Conservation (phyloP, 176 grass and related monocot species). For the Cymbopogon citratus region DNA sequence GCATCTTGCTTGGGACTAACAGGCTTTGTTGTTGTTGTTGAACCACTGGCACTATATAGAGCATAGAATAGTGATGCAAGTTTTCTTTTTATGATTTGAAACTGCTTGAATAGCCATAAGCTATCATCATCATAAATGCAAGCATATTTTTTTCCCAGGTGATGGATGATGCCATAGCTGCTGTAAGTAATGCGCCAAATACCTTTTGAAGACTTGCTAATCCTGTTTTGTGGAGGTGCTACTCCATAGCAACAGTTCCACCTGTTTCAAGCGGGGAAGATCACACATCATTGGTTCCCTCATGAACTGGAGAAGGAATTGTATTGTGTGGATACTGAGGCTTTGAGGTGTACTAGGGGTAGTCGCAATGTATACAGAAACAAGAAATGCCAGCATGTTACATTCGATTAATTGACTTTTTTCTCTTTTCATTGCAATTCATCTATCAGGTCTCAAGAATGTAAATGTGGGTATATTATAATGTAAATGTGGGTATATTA, state of each 20-base stretch:
- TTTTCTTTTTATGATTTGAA: background rate
- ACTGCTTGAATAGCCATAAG: background rate
- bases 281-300: background rate
- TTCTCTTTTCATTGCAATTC: background rate
- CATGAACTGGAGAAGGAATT: background rate
- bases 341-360: background rate
- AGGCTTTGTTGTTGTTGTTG: too few relatives aligned
- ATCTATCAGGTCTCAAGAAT: background rate
- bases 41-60: background rate
- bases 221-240: background rate
- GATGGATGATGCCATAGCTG: constrained; percentile 12
- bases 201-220: constrained; percentile 12
- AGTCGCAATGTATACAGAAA: constrained; percentile 25
- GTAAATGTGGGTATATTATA: background rate
- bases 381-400: constrained; percentile 7
- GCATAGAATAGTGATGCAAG: too few relatives aligned
- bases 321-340: background rate
- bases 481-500: background rate
- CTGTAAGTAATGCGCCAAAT: constrained; percentile 46
- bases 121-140: background rate
- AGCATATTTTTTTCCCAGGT: constrained; percentile 18
- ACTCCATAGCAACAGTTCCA: background rate
- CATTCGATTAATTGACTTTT: constrained; percentile 32
- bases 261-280: background rate
- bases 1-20: too few relatives aligned